Percentiles rank a stretch among this genome's conserved stretches.
phyloP scores from a whole-genome alignment of 192 early-diverging fungal genomes.

The Backusella circina region DNA sequence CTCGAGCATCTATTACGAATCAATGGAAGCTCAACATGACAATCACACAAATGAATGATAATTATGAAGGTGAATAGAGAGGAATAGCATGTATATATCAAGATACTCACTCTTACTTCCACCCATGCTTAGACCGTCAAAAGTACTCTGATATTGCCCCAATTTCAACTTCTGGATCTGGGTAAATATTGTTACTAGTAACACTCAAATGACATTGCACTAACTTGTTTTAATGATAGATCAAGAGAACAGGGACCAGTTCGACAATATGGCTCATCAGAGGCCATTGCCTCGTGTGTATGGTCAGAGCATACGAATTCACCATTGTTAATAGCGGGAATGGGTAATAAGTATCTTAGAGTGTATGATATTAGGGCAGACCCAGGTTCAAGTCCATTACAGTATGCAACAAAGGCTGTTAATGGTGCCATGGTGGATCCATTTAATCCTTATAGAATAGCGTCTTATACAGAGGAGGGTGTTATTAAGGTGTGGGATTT shows the following conservation, averaged over 20 bases:
- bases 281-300: constrained; percentile 61
- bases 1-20: neutral
- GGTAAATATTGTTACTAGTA: neutral
- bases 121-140: neutral
- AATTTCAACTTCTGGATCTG: neutral
- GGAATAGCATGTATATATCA: neutral
- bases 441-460: constrained; percentile 63
- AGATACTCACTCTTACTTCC: neutral
- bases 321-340: constrained; percentile 62
- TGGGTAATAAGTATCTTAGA: constrained; percentile 66
- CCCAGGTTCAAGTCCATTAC: constrained; percentile 40
- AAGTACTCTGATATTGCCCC: neutral
- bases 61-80: neutral
- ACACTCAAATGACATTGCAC: too few relatives aligned
- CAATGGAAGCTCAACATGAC: constrained; percentile 2
- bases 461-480: constrained; percentile 66
- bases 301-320: constrained; percentile 58
- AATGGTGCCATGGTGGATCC: constrained; percentile 66
- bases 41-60: neutral
- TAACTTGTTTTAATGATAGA: too few relatives aligned
- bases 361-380: constrained; percentile 66
- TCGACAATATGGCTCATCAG: constrained; percentile 60
- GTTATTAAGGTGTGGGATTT: constrained; percentile 74
- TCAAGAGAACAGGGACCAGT: constrained; percentile 32
- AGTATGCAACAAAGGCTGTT: constrained; percentile 67